Conservation (phyloP, 2,329 filamentous ascomycete genomes). For the Fusarium sp. region DNA sequence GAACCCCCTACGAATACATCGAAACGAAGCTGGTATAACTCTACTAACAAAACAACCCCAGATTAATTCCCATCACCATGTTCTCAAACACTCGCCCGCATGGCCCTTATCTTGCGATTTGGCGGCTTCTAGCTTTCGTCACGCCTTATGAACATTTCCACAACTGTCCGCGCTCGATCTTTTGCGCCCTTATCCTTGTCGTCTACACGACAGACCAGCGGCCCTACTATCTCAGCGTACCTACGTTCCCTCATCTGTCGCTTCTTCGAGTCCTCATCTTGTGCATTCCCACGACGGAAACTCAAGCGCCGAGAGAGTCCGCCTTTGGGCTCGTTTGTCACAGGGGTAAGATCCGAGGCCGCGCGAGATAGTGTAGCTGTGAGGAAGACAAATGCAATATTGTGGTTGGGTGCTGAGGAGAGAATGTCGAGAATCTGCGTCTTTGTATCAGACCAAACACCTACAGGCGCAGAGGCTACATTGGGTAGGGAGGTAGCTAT, state of each 20-base stretch:
- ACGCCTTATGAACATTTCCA: constrained; percentile 74
- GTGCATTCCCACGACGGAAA: constrained; percentile 54
- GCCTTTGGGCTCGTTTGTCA: constrained; percentile 49
- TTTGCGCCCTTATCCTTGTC: constrained; percentile 70
- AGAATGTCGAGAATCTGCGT: constrained; percentile 77
- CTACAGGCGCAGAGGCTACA: constrained; percentile 43
- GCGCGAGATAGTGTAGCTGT: constrained; percentile 77
- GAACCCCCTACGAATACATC: constrained; percentile 14
- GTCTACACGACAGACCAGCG: constrained; percentile 69
- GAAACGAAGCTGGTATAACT: constrained; percentile 27
- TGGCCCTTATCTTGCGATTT: constrained; percentile 26
- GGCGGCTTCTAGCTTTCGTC: constrained; percentile 51
- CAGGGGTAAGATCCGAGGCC: constrained; percentile 61
- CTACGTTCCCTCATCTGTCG: constrained; percentile 70
- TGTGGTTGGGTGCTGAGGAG: constrained; percentile 78
- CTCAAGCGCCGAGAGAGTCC: constrained; percentile 61
- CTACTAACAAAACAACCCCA: constrained; percentile 21
- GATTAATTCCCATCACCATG: constrained; percentile 17
- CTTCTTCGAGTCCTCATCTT: constrained; percentile 54
- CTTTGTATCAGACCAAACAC: constrained; percentile 59
- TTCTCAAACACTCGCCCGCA: constrained; percentile 34
- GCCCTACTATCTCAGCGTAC: constrained; percentile 75
- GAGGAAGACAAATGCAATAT: constrained; percentile 90
- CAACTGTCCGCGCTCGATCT: constrained; percentile 73
- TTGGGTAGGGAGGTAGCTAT: constrained; percentile 71